phyloP scores from a whole-genome alignment of 179 eudicot species.

The Spinacia oleracea region DNA sequence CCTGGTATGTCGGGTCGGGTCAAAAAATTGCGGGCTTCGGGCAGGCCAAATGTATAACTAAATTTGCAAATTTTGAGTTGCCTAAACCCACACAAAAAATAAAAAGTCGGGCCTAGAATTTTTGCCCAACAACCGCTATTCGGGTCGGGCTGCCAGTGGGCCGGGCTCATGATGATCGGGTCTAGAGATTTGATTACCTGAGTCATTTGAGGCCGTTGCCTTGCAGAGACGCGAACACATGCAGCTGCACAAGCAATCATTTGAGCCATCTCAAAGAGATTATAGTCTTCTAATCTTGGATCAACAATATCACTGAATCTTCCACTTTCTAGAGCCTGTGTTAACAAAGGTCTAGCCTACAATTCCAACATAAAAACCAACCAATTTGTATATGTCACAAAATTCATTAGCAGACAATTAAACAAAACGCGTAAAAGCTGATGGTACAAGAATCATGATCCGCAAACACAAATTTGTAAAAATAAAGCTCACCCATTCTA shows the following conservation, averaged over 20 bases:
- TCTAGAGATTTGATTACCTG: too few species aligned
- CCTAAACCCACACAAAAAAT: too few species aligned
- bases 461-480: neutral
- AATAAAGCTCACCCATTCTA: slow-evolving; percentile 52
- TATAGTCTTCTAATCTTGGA: slow-evolving; percentile 47
- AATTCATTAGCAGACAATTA: too few species aligned
- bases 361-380: neutral
- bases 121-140: too few species aligned
- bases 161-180: too few species aligned
- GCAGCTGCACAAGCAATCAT: slow-evolving; percentile 69
- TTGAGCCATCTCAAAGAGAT: slow-evolving; percentile 37
- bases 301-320: slow-evolving; percentile 40
- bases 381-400: neutral
- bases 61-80: too few species aligned
- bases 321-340: slow-evolving; percentile 45
- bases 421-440: too few species aligned
- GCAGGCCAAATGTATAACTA: too few species aligned
- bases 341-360: slow-evolving; percentile 62
- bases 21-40: too few species aligned
- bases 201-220: slow-evolving; percentile 58
- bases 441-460: neutral
- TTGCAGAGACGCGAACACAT: slow-evolving; percentile 59
- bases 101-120: too few species aligned
- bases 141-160: too few species aligned
- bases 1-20: too few species aligned